phyloP scores from a whole-genome alignment of 805 yeast species.

The Lachancea waltii region DNA sequence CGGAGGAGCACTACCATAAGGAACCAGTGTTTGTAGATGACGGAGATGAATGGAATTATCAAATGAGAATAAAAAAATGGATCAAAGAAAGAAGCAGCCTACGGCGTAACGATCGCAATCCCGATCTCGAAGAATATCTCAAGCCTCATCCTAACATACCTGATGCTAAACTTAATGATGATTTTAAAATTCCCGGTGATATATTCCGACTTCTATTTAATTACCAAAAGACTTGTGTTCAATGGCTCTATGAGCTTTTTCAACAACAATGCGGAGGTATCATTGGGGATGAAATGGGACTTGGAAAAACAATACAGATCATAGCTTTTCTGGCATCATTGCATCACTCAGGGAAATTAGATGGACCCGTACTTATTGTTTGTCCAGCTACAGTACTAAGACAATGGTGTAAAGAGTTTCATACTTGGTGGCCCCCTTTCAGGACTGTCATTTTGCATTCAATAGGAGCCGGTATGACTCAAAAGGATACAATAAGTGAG shows the following conservation, averaged over 20 bases:
- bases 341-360: constrained; percentile 69
- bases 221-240: constrained; percentile 93
- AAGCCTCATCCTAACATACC: constrained; percentile 70
- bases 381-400: constrained; percentile 95
- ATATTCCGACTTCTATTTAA: constrained; percentile 80
- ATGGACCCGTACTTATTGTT: constrained; percentile 76
- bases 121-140: constrained; percentile 50
- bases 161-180: constrained; percentile 67
- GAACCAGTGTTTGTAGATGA: constrained; percentile 48
- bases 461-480: constrained; percentile 79
- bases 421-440: constrained; percentile 97
- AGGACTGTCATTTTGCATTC: constrained; percentile 83
- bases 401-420: constrained; percentile 97
- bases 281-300: constrained; percentile 96
- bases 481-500: constrained; percentile 33
- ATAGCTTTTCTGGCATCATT: constrained; percentile 87
- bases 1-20: not conserved
- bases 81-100: constrained; percentile 41
- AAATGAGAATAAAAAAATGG: constrained; percentile 59
- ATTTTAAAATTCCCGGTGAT: constrained; percentile 81
- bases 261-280: constrained; percentile 90
- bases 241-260: constrained; percentile 95
- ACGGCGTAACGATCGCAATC: constrained; percentile 17
- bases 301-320: constrained; percentile 92
- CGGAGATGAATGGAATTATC: constrained; percentile 67